Base-by-base conservation (phyloP, 805 yeast species). In the Metschnikowia lachancei region DNA sequence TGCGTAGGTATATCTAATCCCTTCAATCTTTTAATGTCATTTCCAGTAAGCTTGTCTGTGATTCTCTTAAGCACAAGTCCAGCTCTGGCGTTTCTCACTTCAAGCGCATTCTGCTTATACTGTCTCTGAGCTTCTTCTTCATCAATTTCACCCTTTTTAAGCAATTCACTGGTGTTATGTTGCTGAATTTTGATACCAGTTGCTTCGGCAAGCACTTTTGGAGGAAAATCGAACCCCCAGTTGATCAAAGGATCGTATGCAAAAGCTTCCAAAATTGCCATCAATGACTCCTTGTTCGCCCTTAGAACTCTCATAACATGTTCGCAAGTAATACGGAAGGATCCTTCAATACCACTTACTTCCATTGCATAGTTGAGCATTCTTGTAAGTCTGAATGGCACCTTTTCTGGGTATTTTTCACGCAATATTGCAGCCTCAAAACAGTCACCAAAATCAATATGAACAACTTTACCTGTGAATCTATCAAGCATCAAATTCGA, bases 331-430 rank as follows among this genome's bases (percentile, higher is more conserved):
- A 94, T 91, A 58, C 98, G 78, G 77, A 88, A 94, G 30, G 96
- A 87, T 3, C 99, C 99, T 66, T 94, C 98, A 52, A 94, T 90
- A 7, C 99, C 99, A 67, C 96, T 87, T 2, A 94, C 98, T 64
- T 95, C 99, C 97, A 94, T 92, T 0, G 98, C 99, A 64, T 90
- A 90, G 18, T 95, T 90, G 54, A 95, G 75, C 99, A 94, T 94
- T 65, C 99, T 76, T 0, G 99, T 94, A 48, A 94, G 76, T 64
- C 99, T 78, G 72, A 94, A 94, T 7, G 99, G 99, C 19, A 94
- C 99, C 64, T 91, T 92, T 60, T 94, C 99, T 0, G 99, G 99
- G 65, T 87, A 95, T 63, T 94, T 94, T 57, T 95, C 99, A 55
- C 99, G 80, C 50, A 94, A 69, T 41, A 92, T 90, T 0, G 99